phyloP scores from a whole-genome alignment of 805 yeast species.

The Novakomyces olei region DNA sequence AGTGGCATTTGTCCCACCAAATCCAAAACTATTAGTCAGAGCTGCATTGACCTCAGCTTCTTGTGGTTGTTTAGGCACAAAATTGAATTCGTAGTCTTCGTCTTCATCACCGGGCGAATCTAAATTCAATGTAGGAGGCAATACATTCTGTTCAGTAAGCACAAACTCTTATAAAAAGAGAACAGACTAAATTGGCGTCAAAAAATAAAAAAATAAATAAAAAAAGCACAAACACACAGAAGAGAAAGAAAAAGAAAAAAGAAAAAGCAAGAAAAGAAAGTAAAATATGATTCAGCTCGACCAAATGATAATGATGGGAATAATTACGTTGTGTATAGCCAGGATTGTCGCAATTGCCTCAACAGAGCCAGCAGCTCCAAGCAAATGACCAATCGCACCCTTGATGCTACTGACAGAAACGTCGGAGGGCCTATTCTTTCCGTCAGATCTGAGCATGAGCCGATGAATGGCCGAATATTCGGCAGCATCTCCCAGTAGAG shows the following conservation, averaged over 20 bases:
- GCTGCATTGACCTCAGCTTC: constrained; percentile 30
- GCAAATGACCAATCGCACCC: constrained; percentile 78
- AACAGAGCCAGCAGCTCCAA: constrained; percentile 92
- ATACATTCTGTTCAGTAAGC: constrained; percentile 12
- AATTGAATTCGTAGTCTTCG: constrained; percentile 29
- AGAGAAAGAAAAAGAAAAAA: too few species aligned
- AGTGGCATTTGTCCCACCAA: constrained; percentile 88
- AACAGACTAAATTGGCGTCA: background rate
- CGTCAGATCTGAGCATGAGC: constrained; percentile 21
- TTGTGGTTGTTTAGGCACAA: constrained; percentile 30
- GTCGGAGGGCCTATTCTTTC: constrained; percentile 6
- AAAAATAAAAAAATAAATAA: too few species aligned
- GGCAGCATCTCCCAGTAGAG: constrained; percentile 69
- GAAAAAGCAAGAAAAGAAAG: too few species aligned
- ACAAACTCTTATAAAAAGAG: background rate
- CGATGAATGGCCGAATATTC: constrained; percentile 52
- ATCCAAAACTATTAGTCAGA: constrained; percentile 79
- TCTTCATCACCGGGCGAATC: constrained; percentile 27
- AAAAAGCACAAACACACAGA: too few species aligned
- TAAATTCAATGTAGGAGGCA: constrained; percentile 73
- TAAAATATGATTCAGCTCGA: too few species aligned
- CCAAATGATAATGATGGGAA: too few species aligned
- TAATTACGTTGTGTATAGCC: constrained; percentile 32
- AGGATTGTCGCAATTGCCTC: constrained; percentile 65
- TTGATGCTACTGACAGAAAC: constrained; percentile 53